phyloP scores from a whole-genome alignment of 352 stramenopile species.

The Globisporangium takayamanum region DNA sequence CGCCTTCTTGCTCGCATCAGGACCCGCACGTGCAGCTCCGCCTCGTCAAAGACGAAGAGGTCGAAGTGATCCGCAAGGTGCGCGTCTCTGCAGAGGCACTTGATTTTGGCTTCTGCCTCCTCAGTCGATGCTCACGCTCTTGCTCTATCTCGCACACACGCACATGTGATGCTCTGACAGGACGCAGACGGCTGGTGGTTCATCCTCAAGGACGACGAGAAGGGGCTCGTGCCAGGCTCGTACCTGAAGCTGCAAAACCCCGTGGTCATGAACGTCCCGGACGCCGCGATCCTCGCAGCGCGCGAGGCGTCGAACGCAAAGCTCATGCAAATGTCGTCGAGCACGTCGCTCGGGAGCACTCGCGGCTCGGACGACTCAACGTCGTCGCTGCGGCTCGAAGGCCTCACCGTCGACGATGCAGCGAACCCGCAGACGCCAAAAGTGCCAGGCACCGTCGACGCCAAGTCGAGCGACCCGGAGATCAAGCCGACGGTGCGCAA shows the following conservation, averaged over 20 bases:
- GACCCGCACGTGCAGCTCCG: conserved; percentile 62
- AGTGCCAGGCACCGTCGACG: conserved; percentile 38
- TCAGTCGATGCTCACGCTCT: too few species aligned
- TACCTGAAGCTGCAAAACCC: conserved; percentile 71
- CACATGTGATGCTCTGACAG: not conserved
- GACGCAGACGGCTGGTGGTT: conserved; percentile 84
- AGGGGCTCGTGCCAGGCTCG: conserved; percentile 70
- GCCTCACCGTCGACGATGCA: conserved; percentile 21
- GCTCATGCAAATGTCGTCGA: conserved; percentile 48
- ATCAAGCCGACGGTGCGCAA: conserved; percentile 68
- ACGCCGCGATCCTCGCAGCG: conserved; percentile 56
- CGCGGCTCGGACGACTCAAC: conserved; percentile 17
- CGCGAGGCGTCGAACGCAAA: conserved; percentile 73
- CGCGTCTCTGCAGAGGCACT: not conserved
- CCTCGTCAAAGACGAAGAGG: conserved; percentile 58
- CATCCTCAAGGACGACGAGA: conserved; percentile 67
- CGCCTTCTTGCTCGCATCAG: conserved; percentile 5
- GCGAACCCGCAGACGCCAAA: conserved; percentile 29
- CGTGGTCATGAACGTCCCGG: conserved; percentile 34
- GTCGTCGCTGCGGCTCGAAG: conserved; percentile 33
- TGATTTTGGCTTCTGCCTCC: too few species aligned
- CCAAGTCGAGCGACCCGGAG: conserved; percentile 42
- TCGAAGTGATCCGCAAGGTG: conserved; percentile 72
- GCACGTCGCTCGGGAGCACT: conserved; percentile 16
- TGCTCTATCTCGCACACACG: not conserved